Evolutionary conservation across 2,329 filamentous ascomycete species (phyloP), one percentile per base, ranked within the genome.

Genomic region (Trichoderma cornu-damae): DNA sequence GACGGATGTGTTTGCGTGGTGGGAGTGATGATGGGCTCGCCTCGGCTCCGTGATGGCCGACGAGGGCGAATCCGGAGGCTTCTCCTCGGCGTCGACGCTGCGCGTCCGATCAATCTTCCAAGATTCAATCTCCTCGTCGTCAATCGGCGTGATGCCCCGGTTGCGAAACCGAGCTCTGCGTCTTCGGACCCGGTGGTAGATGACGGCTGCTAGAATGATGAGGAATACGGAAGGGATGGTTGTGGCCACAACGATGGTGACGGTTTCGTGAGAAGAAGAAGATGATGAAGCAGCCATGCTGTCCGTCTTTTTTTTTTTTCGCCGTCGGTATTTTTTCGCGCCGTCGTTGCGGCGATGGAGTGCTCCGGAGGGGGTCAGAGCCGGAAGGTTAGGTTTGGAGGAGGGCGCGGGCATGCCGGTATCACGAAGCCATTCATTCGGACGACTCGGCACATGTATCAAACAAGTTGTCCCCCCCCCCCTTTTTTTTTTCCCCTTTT

Each of bases 41-140:
- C 60, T 26, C 11, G 56, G 44, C 22, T 61, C 42, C 47, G 32
- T 38, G 37, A 46, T 28, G 22, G 22, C 32, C 34, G n/a, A 30
- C 18, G 46, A 24, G n/a, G 22, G 35, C 8, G 51, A 47, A 7
- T 12, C 18, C 24, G 46, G 28, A 11, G 64, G 62, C 65, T 73
- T 70, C 62, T 72, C 67, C 38, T 66, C 62, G 48, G 6, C 32
- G 3, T 66, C 62, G 44, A 44, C 30, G 16, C 32, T 43, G 6
- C 35, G 63, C 57, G 8, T 37, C 50, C 62, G 67, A 53, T 70
- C 72, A 26, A 72, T 70, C 65, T 81, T 84, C 84, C 84, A 86
- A 3, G 81, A 83, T 62, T 81, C 81, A 59, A 86, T 86, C 67
- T 86, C 84, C 59, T 85, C 82, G 63, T 86, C 84, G 61, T 80